A percentile compares a stretch with the other conserved stretches of the same genome.
phyloP scores from a whole-genome alignment of 768 basidiomycete genomes.

The Mycena rosella region DNA sequence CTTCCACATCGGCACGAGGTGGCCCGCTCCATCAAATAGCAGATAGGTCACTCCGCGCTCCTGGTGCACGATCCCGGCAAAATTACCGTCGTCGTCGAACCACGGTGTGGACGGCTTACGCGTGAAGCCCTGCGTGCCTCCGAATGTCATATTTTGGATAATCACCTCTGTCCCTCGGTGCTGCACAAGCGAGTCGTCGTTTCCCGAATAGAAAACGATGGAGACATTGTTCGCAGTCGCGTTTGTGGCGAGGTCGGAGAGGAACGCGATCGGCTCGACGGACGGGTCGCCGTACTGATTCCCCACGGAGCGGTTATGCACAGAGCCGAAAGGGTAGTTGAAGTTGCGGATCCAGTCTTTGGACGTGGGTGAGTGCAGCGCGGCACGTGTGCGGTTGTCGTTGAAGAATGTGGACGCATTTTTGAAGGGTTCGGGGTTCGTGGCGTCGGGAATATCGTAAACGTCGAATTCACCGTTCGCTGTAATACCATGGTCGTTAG shows the following conservation, averaged over 20 bases:
- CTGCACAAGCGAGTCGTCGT: constrained; percentile 51
- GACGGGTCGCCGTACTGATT: constrained; percentile 32
- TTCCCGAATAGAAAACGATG: constrained; percentile 52
- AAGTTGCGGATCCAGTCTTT: constrained; percentile 41
- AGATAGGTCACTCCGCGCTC: constrained; percentile 59
- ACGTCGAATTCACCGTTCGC: constrained; percentile 32
- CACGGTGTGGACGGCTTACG: constrained; percentile 62
- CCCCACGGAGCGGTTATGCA: constrained; percentile 8
- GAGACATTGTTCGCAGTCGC: constrained; percentile 51
- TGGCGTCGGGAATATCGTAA: constrained; percentile 54
- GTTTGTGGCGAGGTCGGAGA: constrained; percentile 62
- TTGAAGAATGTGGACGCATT: constrained; percentile 27
- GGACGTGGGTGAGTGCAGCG: constrained; percentile 64
- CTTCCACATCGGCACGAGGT: constrained; percentile 34
- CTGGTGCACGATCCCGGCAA: constrained; percentile 65
- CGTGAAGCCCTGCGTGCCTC: constrained; percentile 66
- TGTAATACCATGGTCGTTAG: constrained; percentile 7
- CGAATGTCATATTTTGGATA: constrained; percentile 65
- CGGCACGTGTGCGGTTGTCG: constrained; percentile 58
- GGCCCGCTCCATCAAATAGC: constrained; percentile 35
- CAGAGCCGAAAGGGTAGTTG: constrained; percentile 36
- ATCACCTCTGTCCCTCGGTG: constrained; percentile 60
- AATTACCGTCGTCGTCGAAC: constrained; percentile 57
- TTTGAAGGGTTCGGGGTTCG: constrained; percentile 51
- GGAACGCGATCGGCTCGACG: constrained; percentile 59